Conservation (phyloP, 495 filamentous ascomycete genomes). For the Xylaria longipes region DNA sequence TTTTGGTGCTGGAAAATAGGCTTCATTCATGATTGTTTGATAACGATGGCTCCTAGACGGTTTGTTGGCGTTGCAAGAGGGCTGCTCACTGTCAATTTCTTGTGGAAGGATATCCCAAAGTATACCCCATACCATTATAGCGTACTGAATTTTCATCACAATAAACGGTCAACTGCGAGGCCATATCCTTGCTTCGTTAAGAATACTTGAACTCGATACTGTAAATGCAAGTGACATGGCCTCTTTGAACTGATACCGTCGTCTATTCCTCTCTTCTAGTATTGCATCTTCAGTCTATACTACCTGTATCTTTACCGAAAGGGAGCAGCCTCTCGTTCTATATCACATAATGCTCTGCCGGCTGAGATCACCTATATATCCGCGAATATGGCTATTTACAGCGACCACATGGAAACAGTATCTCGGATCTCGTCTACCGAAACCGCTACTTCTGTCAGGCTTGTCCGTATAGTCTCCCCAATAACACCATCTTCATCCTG, state of each 20-base stretch:
- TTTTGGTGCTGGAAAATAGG: slow-evolving; percentile 1
- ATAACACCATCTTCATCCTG: slow-evolving; percentile 13
- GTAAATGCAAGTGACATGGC: neutral
- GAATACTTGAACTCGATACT: neutral
- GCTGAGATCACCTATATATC: neutral
- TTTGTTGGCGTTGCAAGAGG: slow-evolving; percentile 13
- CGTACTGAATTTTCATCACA: slow-evolving; percentile 20
- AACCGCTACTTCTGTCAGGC: slow-evolving; percentile 39
- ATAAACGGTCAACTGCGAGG: neutral
- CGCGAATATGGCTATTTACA: neutral
- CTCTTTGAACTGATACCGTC: neutral
- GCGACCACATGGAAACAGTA: slow-evolving; percentile 34
- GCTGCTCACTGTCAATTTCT: neutral
- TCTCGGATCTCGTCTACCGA: slow-evolving; percentile 28
- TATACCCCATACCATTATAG: slow-evolving; percentile 10
- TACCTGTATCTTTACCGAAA: neutral
- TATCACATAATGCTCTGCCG: neutral
- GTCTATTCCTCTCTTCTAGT: slow-evolving; percentile 4
- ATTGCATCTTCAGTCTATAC: neutral
- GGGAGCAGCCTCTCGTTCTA: neutral
- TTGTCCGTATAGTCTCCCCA: slow-evolving; percentile 30
- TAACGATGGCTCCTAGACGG: slow-evolving; percentile 11
- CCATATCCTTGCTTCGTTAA: neutral
- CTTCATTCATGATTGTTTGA: neutral
- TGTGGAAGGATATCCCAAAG: neutral